Base-by-base conservation (phyloP, 129 eudicot species). In the Cynara cardunculus region DNA sequence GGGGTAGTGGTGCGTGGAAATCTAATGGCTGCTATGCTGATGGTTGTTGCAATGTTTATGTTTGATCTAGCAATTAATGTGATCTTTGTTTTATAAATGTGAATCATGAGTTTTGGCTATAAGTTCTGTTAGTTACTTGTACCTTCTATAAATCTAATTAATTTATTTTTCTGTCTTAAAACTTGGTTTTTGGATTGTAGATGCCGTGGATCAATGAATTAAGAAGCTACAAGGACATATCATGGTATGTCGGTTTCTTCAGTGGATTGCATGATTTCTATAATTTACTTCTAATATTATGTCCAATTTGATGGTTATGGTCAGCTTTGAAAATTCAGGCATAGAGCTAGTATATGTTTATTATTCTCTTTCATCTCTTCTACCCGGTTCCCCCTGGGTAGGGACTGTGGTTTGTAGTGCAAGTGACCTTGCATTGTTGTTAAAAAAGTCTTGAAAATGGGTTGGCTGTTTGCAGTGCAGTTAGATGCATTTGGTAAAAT, bases 161-260 rank as follows among this genome's bases (percentile, higher is more conserved):
- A 24, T 11, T 49, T 49, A 11, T n/a, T 26, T 56, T 73, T 27
- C 27, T 0, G 28, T 81, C 28, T 64, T 25, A 13, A 71, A 37
- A 73, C 32, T 76, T 41, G 41, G 28, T 31, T 69, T 82, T 72
- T 72, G 61, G 35, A 39, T 76, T 82, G 77, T 79, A 96, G 99
- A 91, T 96, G 99, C 68, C 98, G 97, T 76, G 97, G 97, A 72
- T 96, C 99, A 64, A 83, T 96, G 91, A 96, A 96, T 78, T 96
- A 84, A 85, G 74, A 86, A 67, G 85, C 72, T 62, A 46, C 70
- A 12, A 73, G 72, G 77, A 69, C 25, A 22, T 71, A 26, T 83
- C 19, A 78, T 49, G 90, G 92, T 86, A 86, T 78, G 81, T 65
- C 27, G 28, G 41, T 49, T 68, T 16, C 34, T 53, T 78, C 64